These are phyloP conservation scores for Phytophthora melonis DNA, from an alignment of 352 stramenopile species.

Conservation along the genomic window DNA sequence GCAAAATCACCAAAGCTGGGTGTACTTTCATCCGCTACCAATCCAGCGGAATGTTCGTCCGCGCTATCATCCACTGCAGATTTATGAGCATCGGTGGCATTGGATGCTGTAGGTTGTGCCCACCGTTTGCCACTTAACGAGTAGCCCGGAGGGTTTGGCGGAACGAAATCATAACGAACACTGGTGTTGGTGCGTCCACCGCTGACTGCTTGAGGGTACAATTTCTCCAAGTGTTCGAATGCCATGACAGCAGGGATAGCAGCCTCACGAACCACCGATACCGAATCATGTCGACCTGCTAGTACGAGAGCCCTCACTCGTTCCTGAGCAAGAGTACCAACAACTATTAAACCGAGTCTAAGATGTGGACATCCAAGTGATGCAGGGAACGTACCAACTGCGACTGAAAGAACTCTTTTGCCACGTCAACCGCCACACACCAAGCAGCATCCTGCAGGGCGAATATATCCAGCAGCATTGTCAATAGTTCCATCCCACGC, in stretches of 20 bases:
- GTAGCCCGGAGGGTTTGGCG: constrained; percentile 24
- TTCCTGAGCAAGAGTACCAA: constrained; percentile 34
- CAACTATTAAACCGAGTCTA: constrained; percentile 5
- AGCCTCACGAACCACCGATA: constrained; percentile 64
- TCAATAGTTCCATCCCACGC: constrained; percentile 61
- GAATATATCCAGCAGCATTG: constrained; percentile 57
- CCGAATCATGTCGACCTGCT: constrained; percentile 57
- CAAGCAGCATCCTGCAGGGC: constrained; percentile 34
- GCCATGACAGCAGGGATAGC: constrained; percentile 45
- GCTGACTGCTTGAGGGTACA: constrained; percentile 28
- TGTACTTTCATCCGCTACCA: constrained; percentile 10
- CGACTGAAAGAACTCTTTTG: constrained; percentile 40
- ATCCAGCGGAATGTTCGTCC: background rate
- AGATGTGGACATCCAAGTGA: background rate
- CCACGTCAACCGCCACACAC: constrained; percentile 15
- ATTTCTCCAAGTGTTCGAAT: constrained; percentile 54
- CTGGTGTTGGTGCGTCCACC: background rate
- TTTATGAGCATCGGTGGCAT: background rate
- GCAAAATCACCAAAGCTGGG: constrained; percentile 15
- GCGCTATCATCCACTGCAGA: background rate
- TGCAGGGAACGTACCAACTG: constrained; percentile 39
- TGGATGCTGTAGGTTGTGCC: background rate
- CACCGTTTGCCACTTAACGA: constrained; percentile 11
- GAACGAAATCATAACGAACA: constrained; percentile 32
- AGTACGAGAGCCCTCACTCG: constrained; percentile 52